Conservation (phyloP, 2,329 filamentous ascomycete genomes). For the Apiospora koreana region DNA sequence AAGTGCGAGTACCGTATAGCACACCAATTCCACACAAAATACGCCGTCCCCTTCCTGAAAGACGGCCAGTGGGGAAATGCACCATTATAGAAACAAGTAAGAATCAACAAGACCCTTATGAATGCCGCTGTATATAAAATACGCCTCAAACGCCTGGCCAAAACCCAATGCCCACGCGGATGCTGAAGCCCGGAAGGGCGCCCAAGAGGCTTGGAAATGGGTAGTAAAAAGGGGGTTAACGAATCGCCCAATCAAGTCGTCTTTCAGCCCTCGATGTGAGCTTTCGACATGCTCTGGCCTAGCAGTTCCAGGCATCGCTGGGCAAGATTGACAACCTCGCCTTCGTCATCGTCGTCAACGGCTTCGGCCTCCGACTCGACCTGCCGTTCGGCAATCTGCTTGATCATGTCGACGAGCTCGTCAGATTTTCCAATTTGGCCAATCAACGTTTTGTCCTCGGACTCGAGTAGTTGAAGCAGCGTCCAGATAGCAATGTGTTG, state of each 20-base stretch:
- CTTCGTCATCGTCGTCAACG: constrained; percentile 80
- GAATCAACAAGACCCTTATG: constrained; percentile 4
- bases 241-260: not conserved
- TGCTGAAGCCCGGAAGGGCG: constrained; percentile 23
- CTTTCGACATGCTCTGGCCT: constrained; percentile 73
- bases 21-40: constrained; percentile 14
- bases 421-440: constrained; percentile 85
- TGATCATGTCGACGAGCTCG: constrained; percentile 90
- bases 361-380: constrained; percentile 85
- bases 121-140: constrained; percentile 35
- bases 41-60: constrained; percentile 23
- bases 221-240: constrained; percentile 22
- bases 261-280: constrained; percentile 75
- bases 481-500: constrained; percentile 99
- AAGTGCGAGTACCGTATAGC: constrained; percentile 1
- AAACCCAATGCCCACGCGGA: constrained; percentile 37
- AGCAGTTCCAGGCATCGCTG: constrained; percentile 87
- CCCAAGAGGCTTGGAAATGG: constrained; percentile 25
- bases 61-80: constrained; percentile 28
- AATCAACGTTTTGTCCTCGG: constrained; percentile 87
- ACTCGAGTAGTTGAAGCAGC: constrained; percentile 90
- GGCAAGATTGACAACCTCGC: constrained; percentile 88
- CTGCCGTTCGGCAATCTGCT: constrained; percentile 84
- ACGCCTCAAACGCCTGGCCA: constrained; percentile 47
- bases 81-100: constrained; percentile 24